phyloP scores from a whole-genome alignment of 2,329 filamentous ascomycete species.

The Aspergillus sp. region DNA sequence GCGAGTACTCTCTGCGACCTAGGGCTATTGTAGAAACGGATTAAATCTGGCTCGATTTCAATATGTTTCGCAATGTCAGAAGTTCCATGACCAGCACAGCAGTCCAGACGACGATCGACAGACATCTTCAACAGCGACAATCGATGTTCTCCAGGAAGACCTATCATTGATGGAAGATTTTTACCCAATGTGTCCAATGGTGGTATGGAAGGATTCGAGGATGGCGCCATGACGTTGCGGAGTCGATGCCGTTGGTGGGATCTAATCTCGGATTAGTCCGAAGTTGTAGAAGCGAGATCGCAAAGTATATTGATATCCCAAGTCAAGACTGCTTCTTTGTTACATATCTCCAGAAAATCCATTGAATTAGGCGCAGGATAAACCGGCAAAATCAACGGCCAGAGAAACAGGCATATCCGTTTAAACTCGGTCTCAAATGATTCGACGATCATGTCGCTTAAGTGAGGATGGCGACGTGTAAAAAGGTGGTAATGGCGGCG shows the following conservation, averaged over 20 bases:
- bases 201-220: no score
- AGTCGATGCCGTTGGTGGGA: background rate
- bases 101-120: no score
- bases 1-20: no score
- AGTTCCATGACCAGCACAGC: no score
- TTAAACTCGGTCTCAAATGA: background rate
- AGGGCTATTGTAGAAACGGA: no score
- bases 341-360: background rate
- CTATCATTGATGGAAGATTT: no score
- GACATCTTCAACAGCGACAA: no score
- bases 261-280: background rate
- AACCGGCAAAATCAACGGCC: background rate
- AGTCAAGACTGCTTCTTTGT: background rate
- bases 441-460: background rate
- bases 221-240: no score
- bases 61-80: no score
- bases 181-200: no score
- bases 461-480: background rate
- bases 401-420: background rate
- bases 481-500: background rate
- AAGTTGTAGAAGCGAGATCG: background rate
- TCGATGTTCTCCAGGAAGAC: no score
- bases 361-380: background rate
- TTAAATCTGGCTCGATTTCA: no score
- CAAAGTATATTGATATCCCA: background rate